phyloP scores from a whole-genome alignment of 1,284 basidiomycete genomes.

The Vanrija sp. region DNA sequence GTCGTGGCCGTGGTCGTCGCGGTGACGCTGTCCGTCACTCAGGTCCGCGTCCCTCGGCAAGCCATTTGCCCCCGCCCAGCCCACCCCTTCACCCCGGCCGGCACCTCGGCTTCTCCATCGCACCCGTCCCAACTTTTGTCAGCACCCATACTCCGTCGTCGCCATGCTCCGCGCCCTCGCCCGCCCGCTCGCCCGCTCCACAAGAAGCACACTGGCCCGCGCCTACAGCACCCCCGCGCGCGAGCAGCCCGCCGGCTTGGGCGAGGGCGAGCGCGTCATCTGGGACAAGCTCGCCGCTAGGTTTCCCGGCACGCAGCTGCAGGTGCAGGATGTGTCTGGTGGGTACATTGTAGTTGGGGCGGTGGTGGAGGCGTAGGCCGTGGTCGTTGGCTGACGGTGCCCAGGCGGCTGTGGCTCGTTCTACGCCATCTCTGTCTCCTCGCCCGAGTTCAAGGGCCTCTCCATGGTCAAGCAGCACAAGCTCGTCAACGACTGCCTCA shows the following conservation, averaged over 20 bases:
- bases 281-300: constrained; percentile 65
- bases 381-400: background rate
- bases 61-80: constrained; percentile 2
- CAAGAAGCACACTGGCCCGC: constrained; percentile 4
- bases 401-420: constrained; percentile 93
- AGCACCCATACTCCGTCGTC: background rate
- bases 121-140: background rate
- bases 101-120: background rate
- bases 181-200: background rate
- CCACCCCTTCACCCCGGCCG: too few relatives aligned
- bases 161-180: constrained; percentile 1
- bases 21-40: background rate
- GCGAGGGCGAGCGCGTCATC: constrained; percentile 67
- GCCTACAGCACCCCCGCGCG: constrained; percentile 6
- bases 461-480: constrained; percentile 89
- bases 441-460: constrained; percentile 77
- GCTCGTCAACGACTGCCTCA: constrained; percentile 80
- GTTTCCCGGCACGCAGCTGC: constrained; percentile 70
- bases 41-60: background rate
- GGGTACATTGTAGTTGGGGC: constrained; percentile 21
- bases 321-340: constrained; percentile 89
- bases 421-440: constrained; percentile 87
- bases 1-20: too few relatives aligned
- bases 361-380: background rate
- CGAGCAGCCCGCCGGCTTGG: constrained; percentile 21